phyloP scores from a whole-genome alignment of 2,329 filamentous ascomycete species.

The Fusarium tuaranense region DNA sequence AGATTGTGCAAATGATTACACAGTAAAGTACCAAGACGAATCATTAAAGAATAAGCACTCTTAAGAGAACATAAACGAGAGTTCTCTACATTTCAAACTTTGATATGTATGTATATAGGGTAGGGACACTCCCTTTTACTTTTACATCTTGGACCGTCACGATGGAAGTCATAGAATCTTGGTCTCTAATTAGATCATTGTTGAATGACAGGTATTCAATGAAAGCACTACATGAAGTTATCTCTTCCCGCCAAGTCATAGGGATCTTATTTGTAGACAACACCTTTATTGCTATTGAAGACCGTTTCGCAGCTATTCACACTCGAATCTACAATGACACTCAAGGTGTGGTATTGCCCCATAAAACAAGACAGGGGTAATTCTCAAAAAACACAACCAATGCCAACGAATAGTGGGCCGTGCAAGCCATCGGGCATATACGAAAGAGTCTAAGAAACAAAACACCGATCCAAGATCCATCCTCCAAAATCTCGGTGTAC shows the following conservation, averaged over 20 bases:
- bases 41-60: too few relatives aligned
- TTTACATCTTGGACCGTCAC: neutral
- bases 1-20: too few relatives aligned
- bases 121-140: neutral
- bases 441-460: neutral
- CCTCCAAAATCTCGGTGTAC: conserved; percentile 1
- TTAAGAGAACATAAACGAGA: neutral
- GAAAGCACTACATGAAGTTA: too few relatives aligned
- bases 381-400: neutral
- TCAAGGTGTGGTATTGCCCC: conserved; percentile 19
- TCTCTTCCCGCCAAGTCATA: neutral
- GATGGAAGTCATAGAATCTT: neutral
- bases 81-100: neutral
- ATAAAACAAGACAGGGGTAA: conserved; percentile 23
- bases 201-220: neutral
- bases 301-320: neutral
- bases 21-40: too few relatives aligned
- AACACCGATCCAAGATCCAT: neutral
- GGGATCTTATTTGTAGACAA: neutral
- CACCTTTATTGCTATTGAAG: neutral
- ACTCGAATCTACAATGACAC: neutral
- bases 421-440: conserved; percentile 12
- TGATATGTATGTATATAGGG: neutral
- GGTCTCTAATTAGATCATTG: neutral
- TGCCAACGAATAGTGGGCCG: conserved; percentile 20